A percentile compares a stretch with the other conserved stretches of the same genome.
Evolutionary conservation across 305 asterid genomes (phyloP).

Genomic region (Lippia alba): DNA sequence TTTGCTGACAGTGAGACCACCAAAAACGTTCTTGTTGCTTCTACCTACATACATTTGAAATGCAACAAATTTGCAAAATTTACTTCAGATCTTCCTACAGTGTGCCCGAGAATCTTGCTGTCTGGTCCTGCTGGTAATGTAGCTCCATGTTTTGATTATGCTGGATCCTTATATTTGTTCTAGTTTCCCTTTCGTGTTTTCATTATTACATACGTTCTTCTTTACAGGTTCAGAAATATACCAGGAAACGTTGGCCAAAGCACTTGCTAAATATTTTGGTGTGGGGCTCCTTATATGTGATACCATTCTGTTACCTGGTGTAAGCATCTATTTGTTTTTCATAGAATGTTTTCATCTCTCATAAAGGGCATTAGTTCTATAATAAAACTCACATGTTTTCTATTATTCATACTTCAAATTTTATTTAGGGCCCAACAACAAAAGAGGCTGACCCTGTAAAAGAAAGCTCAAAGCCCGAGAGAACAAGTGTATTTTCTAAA

Average conservation of each 20-base stretch:
- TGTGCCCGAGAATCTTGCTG: constrained; percentile 83
- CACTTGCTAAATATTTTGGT: constrained; percentile 76
- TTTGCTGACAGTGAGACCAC: constrained; percentile 75
- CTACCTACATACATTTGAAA: constrained; percentile 82
- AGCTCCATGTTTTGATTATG: constrained; percentile 22
- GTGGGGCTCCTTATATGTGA: constrained; percentile 77
- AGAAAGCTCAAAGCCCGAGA: constrained; percentile 72
- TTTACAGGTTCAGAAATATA: constrained; percentile 86
- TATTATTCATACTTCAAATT: constrained; percentile 20
- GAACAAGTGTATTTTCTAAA: constrained; percentile 72
- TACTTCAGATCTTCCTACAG: constrained; percentile 76
- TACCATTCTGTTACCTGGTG: constrained; percentile 79
- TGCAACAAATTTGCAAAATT: constrained; percentile 66
- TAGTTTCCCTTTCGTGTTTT: constrained; percentile 13
- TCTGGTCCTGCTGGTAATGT: constrained; percentile 90
- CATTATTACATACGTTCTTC: constrained; percentile 9
- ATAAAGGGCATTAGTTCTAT: constrained; percentile 2
- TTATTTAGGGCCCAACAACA: constrained; percentile 60
- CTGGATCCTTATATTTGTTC: background rate
- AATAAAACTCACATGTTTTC: background rate
- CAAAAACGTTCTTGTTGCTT: constrained; percentile 78
- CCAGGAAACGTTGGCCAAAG: constrained; percentile 85
- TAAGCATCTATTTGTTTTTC: constrained; percentile 53
- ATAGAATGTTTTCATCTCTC: constrained; percentile 9
- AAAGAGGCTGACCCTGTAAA: constrained; percentile 72